Evolutionary conservation across 2,329 filamentous ascomycete species (phyloP), one percentile per base, ranked within the genome.

Genomic region (Cladosporium sp.): DNA sequence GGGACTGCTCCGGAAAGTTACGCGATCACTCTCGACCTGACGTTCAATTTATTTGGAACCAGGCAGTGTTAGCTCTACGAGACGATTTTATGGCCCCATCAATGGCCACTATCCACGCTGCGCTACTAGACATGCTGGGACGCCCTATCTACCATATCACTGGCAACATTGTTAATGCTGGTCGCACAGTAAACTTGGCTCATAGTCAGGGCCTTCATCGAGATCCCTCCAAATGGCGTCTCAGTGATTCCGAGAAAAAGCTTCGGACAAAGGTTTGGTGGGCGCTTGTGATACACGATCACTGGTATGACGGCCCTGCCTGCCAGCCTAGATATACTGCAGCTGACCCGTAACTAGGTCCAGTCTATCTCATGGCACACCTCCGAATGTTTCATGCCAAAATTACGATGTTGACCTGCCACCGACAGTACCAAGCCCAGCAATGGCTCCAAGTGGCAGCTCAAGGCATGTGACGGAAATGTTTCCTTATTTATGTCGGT

Each of bases 201-300:
- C 84, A 86, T 67, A 85, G 83, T 21, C 81, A 86, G 65, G 85
- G 85, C 0, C 75, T 87, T 44, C 85, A 87, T 68, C 80, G 85
- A 32, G 83, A 87, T 69, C 83, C 84, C 14, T 81, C 80, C 4
- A 78, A 80, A 65, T 87, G 84, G 84, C 83, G 82, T 55, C 78
- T 85, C 1, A 80, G 81, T 1, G 78, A 78, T 1, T 76, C 78
- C 38, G 85, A 87, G 68, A 86, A 85, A 69, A 78, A 80, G 10
- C 75, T 84, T 18, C 79, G 85, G 7, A 82, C 84, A 34, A 81
- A 83, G 2, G 73, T 85, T 3, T 87, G 85, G 83, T 87, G 85
- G 85, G 84, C 82, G 5, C 82, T 86, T 2, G 77, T 86, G 2
- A 83, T 87, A 47, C 84, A 85, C 65, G 85, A 87, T 73, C 80